Evolutionary conservation across 495 filamentous ascomycete species (phyloP).

Genomic region (Hypoxylon fuscum): DNA sequence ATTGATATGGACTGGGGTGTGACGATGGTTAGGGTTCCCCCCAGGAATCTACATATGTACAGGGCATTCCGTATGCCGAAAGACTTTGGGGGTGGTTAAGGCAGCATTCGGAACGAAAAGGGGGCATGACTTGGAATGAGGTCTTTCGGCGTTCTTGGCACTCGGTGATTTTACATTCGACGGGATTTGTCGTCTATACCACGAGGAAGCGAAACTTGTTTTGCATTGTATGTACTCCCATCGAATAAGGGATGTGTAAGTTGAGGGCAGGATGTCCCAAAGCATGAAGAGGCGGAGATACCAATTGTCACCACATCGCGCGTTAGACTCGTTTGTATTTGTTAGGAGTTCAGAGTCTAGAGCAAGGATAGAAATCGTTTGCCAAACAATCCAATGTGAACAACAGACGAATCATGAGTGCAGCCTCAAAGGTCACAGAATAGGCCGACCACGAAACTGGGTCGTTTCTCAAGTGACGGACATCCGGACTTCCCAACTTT

Average conservation of each 20-base stretch:
- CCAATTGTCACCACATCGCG: conserved; percentile 5
- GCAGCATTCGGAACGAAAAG: conserved; percentile 19
- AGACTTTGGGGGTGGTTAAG: conserved; percentile 12
- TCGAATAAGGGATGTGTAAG: conserved; percentile 3
- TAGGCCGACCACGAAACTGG: neutral
- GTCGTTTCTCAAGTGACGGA: neutral
- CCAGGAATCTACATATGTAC: conserved; percentile 20
- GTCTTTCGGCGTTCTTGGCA: conserved; percentile 35
- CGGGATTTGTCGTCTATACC: conserved; percentile 23
- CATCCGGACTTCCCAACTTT: neutral
- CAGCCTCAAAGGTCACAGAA: neutral
- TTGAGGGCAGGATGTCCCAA: conserved; percentile 10
- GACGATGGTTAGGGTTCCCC: conserved; percentile 2
- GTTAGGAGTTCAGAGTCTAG: conserved; percentile 10
- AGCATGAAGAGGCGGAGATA: conserved; percentile 33
- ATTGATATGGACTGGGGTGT: conserved; percentile 20
- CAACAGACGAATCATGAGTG: too few species aligned
- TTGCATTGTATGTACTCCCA: conserved; percentile 14
- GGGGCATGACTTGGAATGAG: conserved; percentile 39
- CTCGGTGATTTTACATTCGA: conserved; percentile 14
- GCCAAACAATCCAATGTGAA: neutral
- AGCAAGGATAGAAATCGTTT: conserved; percentile 8
- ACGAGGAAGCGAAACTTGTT: conserved; percentile 26
- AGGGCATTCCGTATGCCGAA: conserved; percentile 12
- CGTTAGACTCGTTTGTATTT: conserved; percentile 18